These are phyloP conservation scores for Claviceps sp. DNA, from an alignment of 2,329 filamentous ascomycete genomes.

Conservation along the genomic window DNA sequence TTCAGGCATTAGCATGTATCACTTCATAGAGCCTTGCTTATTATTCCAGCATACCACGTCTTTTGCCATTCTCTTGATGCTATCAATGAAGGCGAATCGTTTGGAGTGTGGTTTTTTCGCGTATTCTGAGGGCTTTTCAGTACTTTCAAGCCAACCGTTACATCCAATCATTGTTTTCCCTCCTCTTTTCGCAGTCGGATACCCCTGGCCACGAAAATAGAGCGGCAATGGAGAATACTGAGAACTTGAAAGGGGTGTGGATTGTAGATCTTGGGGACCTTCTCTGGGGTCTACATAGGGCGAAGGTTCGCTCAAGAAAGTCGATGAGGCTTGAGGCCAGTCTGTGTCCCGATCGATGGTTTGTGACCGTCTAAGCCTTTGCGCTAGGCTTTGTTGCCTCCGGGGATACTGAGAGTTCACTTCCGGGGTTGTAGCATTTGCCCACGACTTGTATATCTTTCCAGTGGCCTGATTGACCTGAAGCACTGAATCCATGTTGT, in stretches of 20 bases:
- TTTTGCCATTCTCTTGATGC: slow-evolving; percentile 38
- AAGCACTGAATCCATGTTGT: neutral
- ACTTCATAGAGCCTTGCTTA: neutral
- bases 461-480: slow-evolving; percentile 9
- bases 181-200: slow-evolving; percentile 25
- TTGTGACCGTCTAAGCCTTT: slow-evolving; percentile 15
- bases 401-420: slow-evolving; percentile 8
- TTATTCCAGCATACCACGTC: slow-evolving; percentile 30
- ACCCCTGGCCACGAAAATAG: slow-evolving; percentile 26
- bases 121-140: slow-evolving; percentile 12
- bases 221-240: slow-evolving; percentile 30
- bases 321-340: slow-evolving; percentile 3
- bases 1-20: slow-evolving; percentile 7
- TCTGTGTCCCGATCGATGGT: slow-evolving; percentile 12
- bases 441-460: slow-evolving; percentile 12
- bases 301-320: neutral
- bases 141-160: slow-evolving; percentile 43
- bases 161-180: slow-evolving; percentile 41
- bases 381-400: slow-evolving; percentile 8
- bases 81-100: slow-evolving; percentile 29
- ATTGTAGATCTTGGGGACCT: neutral
- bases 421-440: slow-evolving; percentile 10
- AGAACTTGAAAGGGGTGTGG: slow-evolving; percentile 8
- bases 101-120: slow-evolving; percentile 20
- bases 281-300: neutral